These are phyloP conservation scores for Pestalotiopsis sp. DNA, from an alignment of 2,329 filamentous ascomycete genomes.

Conservation along the genomic window DNA sequence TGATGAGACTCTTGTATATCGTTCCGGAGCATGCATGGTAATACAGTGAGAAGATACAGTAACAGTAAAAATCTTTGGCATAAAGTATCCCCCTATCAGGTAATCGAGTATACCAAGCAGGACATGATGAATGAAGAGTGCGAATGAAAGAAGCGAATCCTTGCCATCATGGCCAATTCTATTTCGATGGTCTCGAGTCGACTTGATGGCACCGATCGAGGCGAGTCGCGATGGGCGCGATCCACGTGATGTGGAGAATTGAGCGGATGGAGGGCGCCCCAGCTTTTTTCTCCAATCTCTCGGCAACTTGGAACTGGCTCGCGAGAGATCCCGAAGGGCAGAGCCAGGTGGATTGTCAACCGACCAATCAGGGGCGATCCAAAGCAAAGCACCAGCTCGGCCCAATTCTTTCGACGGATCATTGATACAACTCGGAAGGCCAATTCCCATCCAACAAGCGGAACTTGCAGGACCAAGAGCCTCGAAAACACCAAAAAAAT, in stretches of 20 bases:
- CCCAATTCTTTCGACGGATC: constrained; percentile 13
- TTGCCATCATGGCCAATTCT: not conserved
- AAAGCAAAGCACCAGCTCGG: constrained; percentile 7
- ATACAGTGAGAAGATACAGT: no score
- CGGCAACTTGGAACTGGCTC: constrained; percentile 1
- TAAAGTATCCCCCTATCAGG: no score
- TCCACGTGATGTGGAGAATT: constrained; percentile 6
- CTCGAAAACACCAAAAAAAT: constrained; percentile 14
- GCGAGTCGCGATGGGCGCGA: not conserved
- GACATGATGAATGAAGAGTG: no score
- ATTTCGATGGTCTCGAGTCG: not conserved
- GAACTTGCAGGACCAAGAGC: constrained; percentile 33
- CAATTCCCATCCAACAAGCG: constrained; percentile 11
- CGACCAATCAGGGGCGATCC: not conserved
- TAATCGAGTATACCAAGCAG: no score
- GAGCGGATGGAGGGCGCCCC: not conserved
- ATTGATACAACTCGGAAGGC: not conserved
- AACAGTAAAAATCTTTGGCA: no score
- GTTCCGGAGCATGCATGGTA: no score
- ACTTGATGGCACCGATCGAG: not conserved
- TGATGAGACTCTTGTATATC: not conserved
- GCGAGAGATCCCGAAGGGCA: constrained; percentile 6
- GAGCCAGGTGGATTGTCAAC: not conserved
- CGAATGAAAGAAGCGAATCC: no score
- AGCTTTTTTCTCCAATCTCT: constrained; percentile 8